Evolutionary conservation across 148 eudicot genomes (phyloP), one percentile per base, ranked within the genome.

Genomic region (Camellia japonica): DNA sequence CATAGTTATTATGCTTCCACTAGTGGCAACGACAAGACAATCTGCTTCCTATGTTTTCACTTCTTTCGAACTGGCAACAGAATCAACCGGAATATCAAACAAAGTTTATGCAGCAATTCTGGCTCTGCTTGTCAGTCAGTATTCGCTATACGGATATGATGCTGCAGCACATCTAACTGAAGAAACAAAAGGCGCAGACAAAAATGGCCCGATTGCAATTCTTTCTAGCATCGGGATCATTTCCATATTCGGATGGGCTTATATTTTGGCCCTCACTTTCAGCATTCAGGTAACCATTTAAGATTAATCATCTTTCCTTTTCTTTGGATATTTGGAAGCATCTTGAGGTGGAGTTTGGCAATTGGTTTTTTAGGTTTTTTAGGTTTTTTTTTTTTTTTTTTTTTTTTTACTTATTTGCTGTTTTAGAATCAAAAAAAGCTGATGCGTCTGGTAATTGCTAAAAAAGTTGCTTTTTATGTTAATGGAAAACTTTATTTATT

Each of bases 161-260:
- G 93, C 90, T 20, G 93, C 93, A 18, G 93, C 91, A n/a, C 93
- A 90, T 85, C 90, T 90, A 55, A 88, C 93, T 13, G 91, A 90
- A 80, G 93, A 90, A 76, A 90, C 93, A 6, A 87, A 80, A 84
- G 91, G 93, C n/a, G 93, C 93, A 0, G 93, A 90, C 82, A 87
- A 83, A 66, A 90, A 87, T 63, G 93, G 93, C 18, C 93, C 93
- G 0, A 90, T 90, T 23, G 93, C 93, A 0, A 90, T 90, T 75
- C 90, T 90, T 67, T 82, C 93, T 12, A 90, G 91, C 78, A 81
- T 90, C 68, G 93, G 90, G 42, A 90, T 90, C 55, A 90, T 90
- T 73, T 82, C 87, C 0, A 54, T 85, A 12, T 87, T 90, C n/a
- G 93, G 93, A 38, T 90, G 93, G 93, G 93, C 88, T 61, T 90